Percentiles rank a stretch among this genome's conserved stretches.
Evolutionary conservation across 1,139 yeast genomes (phyloP).

Genomic region (Candida tetrigidarum): DNA sequence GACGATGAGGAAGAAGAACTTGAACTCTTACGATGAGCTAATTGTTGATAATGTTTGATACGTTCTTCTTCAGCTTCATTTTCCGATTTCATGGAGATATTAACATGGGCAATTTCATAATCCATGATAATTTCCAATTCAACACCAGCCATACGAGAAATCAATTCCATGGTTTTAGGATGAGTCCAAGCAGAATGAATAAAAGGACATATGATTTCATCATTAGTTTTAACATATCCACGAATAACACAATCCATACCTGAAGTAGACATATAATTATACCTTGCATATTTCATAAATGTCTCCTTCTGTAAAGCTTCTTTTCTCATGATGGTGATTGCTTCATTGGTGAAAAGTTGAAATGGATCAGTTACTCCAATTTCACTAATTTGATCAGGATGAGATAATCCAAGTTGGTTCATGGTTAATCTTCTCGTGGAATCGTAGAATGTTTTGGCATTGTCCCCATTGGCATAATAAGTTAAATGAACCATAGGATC

Average conservation of each 20-base stretch:
- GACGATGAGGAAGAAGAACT: no score
- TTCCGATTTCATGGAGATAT: slow-evolving; percentile 43
- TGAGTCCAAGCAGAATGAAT: slow-evolving; percentile 59
- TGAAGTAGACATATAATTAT: slow-evolving; percentile 38
- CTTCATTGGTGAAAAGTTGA: slow-evolving; percentile 61
- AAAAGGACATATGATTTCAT: slow-evolving; percentile 41
- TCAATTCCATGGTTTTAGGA: slow-evolving; percentile 53
- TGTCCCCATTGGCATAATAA: slow-evolving; percentile 33
- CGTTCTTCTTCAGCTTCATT: slow-evolving; percentile 22
- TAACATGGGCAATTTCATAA: slow-evolving; percentile 57
- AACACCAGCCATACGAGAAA: slow-evolving; percentile 57
- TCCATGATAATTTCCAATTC: slow-evolving; percentile 55
- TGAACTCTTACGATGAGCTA: slow-evolving; percentile 16
- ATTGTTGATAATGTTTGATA: slow-evolving; percentile 18
- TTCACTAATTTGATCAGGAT: slow-evolving; percentile 45
- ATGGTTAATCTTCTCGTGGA: slow-evolving; percentile 49
- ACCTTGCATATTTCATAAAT: slow-evolving; percentile 48
- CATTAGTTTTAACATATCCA: slow-evolving; percentile 47
- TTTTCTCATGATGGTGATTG: slow-evolving; percentile 56
- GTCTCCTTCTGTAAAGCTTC: slow-evolving; percentile 50
- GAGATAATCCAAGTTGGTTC: slow-evolving; percentile 47
- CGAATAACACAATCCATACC: slow-evolving; percentile 52
- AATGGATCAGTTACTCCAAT: slow-evolving; percentile 61
- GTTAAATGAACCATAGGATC: slow-evolving; percentile 50
- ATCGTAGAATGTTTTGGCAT: slow-evolving; percentile 30